Evolutionary conservation across 2,329 filamentous ascomycete species (phyloP), one percentile per base, ranked within the genome.

Genomic region (Sordariomycetes sp.): DNA sequence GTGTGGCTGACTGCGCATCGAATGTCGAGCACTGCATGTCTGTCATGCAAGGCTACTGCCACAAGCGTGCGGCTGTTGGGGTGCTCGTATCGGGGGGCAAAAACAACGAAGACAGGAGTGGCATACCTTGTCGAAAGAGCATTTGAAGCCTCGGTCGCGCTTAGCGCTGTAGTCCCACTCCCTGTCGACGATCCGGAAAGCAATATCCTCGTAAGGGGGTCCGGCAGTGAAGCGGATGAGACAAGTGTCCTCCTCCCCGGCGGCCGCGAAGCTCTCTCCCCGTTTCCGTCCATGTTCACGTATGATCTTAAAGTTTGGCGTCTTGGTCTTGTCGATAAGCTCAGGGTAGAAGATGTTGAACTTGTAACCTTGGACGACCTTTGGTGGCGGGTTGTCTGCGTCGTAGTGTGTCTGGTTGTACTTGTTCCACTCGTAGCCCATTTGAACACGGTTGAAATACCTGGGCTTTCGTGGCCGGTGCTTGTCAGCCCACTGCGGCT

Each of bases 381-480:
- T 95, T 18, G 92, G 92, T 2, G 92, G 92, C 3, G 92, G 92
- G 50, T 96, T 95, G 54, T 96, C 90, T 57, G 95, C 86, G 57
- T 96, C 92, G 63, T 98, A 98, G 61, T 98, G 92, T 10, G 92
- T 98, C 62, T 98, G 92, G 53, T 98, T 98, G 71, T 98, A 98
- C 61, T 98, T 98, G 68, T 98, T 98, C 92, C 92, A 98, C 58
- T 98, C 92, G 58, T 96, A 98, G 34, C 92, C 92, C 85, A 95
- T 95, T 58, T 94, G 88, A 30, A 96, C 88, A 26, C 92, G 82
- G 54, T 96, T 96, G 71, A 98, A 98, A 62, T 95, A 96, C 39
- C 83, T 78, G 10, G 92, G 92, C 60, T 96, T 98, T 42, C 92
- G 76, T 7, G 90, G 87, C 25, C 82, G 76, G 57, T 94, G 83